phyloP scores from a whole-genome alignment of 1,139 yeast species.

The Debaryomyces nepalensis region DNA sequence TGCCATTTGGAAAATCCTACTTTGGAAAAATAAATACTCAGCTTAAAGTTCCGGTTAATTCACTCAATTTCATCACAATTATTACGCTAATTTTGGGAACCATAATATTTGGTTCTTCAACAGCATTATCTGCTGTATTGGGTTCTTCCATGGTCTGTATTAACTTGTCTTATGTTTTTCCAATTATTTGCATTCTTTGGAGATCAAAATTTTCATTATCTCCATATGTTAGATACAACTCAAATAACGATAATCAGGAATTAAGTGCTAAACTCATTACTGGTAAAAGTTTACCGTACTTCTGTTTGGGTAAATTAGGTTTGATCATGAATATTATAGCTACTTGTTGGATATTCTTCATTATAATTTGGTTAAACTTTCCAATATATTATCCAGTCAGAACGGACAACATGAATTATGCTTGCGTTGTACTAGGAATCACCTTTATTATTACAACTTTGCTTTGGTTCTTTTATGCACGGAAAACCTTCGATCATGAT shows the following conservation, averaged over 20 bases:
- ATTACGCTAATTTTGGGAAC: slow-evolving; percentile 27
- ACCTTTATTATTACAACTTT: slow-evolving; percentile 32
- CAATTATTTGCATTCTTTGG: slow-evolving; percentile 29
- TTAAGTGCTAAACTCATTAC: slow-evolving; percentile 18
- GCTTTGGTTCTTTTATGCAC: slow-evolving; percentile 34
- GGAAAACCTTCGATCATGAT: slow-evolving; percentile 23
- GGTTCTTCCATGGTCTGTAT: slow-evolving; percentile 37
- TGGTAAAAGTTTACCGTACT: slow-evolving; percentile 25
- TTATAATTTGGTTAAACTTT: slow-evolving; percentile 35
- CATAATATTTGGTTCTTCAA: slow-evolving; percentile 30
- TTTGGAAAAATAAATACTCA: slow-evolving; percentile 26
- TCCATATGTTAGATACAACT: slow-evolving; percentile 20
- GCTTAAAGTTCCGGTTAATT: slow-evolving; percentile 31
- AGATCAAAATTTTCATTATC: slow-evolving; percentile 23
- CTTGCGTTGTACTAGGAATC: slow-evolving; percentile 41
- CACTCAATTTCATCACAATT: slow-evolving; percentile 24
- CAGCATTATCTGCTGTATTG: slow-evolving; percentile 34
- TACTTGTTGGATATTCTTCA: slow-evolving; percentile 33
- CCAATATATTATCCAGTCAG: slow-evolving; percentile 35
- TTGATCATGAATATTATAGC: slow-evolving; percentile 32
- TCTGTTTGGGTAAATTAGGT: slow-evolving; percentile 33
- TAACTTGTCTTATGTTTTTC: slow-evolving; percentile 34
- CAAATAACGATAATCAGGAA: slow-evolving; percentile 16
- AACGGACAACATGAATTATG: slow-evolving; percentile 41
- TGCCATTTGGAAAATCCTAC: slow-evolving; percentile 28